Conservation (phyloP, 352 stramenopile species). For the Plasmopara muralis region DNA sequence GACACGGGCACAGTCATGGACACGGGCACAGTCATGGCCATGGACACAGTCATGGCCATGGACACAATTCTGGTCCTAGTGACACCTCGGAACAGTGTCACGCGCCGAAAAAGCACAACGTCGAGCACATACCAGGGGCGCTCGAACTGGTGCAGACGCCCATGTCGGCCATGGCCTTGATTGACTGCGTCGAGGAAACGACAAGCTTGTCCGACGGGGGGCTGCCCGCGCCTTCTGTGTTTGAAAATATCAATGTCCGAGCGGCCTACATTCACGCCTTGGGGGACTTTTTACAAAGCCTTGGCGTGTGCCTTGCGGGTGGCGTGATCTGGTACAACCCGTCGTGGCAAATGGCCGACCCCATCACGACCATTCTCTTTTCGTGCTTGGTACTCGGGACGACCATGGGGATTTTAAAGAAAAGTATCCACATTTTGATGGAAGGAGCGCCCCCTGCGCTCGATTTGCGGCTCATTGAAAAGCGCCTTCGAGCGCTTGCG, state of each 20-base stretch:
- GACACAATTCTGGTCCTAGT: constrained; percentile 17
- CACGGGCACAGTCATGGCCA: constrained; percentile 50
- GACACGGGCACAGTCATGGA: constrained; percentile 39
- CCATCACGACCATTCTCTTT: constrained; percentile 96
- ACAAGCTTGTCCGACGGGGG: constrained; percentile 4
- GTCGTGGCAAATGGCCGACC: constrained; percentile 93
- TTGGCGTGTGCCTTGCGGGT: constrained; percentile 94
- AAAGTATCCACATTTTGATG: constrained; percentile 91
- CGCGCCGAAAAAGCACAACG: constrained; percentile 14
- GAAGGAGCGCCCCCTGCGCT: constrained; percentile 85
- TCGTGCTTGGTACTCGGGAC: constrained; percentile 92
- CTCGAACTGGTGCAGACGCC: constrained; percentile 50
- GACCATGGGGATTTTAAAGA: constrained; percentile 89
- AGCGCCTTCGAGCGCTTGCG: constrained; percentile 46
- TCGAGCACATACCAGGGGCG: constrained; percentile 40
- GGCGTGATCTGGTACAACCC: constrained; percentile 96
- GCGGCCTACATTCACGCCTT: constrained; percentile 97
- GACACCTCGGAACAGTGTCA: constrained; percentile 2
- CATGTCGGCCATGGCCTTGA: constrained; percentile 72
- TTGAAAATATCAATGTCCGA: constrained; percentile 94
- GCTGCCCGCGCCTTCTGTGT: constrained; percentile 25
- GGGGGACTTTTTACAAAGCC: constrained; percentile 94
- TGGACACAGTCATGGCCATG: constrained; percentile 32
- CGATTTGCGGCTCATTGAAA: constrained; percentile 51
- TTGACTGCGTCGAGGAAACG: constrained; percentile 35